These are phyloP conservation scores for Talaromyces amestolkiae DNA, from an alignment of 2,329 filamentous ascomycete genomes.

Conservation along the genomic window DNA sequence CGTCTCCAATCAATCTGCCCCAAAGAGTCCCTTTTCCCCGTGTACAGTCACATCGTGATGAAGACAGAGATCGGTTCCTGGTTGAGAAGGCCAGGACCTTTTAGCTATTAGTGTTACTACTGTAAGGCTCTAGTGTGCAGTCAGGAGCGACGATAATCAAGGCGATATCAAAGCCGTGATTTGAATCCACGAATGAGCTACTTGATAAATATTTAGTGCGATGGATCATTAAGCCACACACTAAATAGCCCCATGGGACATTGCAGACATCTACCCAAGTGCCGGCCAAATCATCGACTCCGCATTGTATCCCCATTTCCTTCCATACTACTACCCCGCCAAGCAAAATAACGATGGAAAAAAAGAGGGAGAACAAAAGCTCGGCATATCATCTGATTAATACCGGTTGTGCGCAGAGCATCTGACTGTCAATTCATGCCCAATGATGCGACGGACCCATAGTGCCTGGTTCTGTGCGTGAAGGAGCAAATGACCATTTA, in stretches of 20 bases:
- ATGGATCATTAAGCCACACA: constrained; percentile 1
- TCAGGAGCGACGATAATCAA: neutral
- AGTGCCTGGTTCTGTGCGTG: neutral
- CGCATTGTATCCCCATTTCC: neutral
- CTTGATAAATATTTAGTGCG: neutral
- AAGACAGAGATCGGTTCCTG: neutral
- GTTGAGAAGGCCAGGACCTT: neutral
- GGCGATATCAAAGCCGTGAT: neutral
- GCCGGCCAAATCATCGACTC: neutral
- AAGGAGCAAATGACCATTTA: neutral
- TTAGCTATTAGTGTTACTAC: neutral
- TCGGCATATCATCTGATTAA: neutral
- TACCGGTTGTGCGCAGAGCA: neutral
- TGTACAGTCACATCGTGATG: constrained; percentile 9
- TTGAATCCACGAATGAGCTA: neutral
- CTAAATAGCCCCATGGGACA: neutral
- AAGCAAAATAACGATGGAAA: neutral
- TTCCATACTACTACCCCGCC: neutral
- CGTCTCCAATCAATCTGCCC: neutral
- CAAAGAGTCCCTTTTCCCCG: neutral
- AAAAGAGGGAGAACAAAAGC: neutral
- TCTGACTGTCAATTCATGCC: neutral
- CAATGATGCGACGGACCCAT: neutral
- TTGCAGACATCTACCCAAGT: constrained; percentile 6
- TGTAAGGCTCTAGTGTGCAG: neutral